Percentiles rank a stretch among this genome's conserved stretches.
phyloP scores from a whole-genome alignment of 2,329 filamentous ascomycete species.

The Sclerotinia nivalis region DNA sequence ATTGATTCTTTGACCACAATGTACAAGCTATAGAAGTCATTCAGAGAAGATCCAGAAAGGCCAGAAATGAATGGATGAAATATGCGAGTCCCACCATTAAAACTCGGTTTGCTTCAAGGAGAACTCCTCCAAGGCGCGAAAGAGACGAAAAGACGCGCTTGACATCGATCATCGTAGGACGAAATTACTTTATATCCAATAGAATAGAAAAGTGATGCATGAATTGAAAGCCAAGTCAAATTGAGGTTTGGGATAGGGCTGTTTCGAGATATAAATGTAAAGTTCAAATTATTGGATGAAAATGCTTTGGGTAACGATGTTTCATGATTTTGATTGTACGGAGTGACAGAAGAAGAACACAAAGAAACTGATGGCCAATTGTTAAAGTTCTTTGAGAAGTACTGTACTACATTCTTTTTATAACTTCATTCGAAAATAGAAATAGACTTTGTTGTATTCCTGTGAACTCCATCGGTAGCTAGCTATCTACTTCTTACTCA shows the following conservation, averaged over 20 bases:
- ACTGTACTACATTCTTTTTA: not conserved
- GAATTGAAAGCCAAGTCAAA: slow-evolving; percentile 14
- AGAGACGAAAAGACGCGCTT: slow-evolving; percentile 20
- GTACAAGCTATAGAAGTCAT: not conserved
- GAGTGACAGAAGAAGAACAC: not conserved
- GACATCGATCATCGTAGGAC: slow-evolving; percentile 27
- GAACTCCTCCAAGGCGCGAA: slow-evolving; percentile 18
- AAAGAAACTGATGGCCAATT: not conserved
- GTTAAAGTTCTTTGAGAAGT: not conserved
- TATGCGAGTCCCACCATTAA: slow-evolving; percentile 16
- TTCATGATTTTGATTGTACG: slow-evolving; percentile 28
- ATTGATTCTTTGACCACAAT: slow-evolving; percentile 14
- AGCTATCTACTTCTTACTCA: not conserved
- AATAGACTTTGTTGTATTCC: not conserved
- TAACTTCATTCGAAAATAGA: not conserved
- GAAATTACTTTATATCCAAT: not conserved
- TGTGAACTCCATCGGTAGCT: not conserved
- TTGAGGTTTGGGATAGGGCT: slow-evolving; percentile 10
- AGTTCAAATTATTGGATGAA: slow-evolving; percentile 33
- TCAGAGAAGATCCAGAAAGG: slow-evolving; percentile 19
- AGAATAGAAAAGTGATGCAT: not conserved
- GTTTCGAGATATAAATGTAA: slow-evolving; percentile 32
- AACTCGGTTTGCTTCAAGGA: slow-evolving; percentile 19
- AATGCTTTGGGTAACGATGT: slow-evolving; percentile 29
- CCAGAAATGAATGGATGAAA: slow-evolving; percentile 33